Base-by-base conservation (phyloP, 306 rosid genomes). In the Malus orientalis region DNA sequence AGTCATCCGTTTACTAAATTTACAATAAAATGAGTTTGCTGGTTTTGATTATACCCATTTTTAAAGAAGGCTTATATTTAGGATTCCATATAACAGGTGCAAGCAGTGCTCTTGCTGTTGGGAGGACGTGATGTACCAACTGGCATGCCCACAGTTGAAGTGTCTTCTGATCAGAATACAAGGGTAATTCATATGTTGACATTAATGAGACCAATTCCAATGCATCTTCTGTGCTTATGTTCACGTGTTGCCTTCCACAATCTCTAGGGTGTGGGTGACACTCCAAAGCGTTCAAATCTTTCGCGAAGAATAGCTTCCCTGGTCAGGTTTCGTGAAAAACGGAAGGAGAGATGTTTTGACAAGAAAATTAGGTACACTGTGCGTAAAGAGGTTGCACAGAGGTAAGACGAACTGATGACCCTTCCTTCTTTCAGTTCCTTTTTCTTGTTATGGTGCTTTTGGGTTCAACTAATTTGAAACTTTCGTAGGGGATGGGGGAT, bases 321-420 rank as follows among this genome's bases (percentile, higher is more conserved):
- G 87, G 96, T 94, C 78, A 86, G 98, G 82, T 94, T 90, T 66
- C 96, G 98, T 4, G 97, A 91, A 83, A 94, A 94, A 83, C 91
- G 97, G 67, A 94, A 94, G 83, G 97, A 94, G 87, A 89, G 98
- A 75, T 91, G 97, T 86, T 94, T 91, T 81, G 98, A 94, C 86
- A 94, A 94, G 91, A 94, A 94, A 87, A 94, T 91, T 86, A 90
- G 98, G 82, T 94, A 94, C 80, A 78, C 89, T 3, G 96, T 94
- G 62, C 90, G 98, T 75, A 94, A 94, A 79, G 98, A 94, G 86
- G 98, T 92, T 84, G 98, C 98, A 58, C 96, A 91, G 78, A 94
- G 98, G 98, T 94, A 85, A 78, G 79, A 74, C 71, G 16, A 80
- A 74, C 67, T 27, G 51, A 27, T 33, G 38, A 11, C 53, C 30